phyloP scores from a whole-genome alignment of 768 basidiomycete genomes.

The Lactarius pseudohatsudake region DNA sequence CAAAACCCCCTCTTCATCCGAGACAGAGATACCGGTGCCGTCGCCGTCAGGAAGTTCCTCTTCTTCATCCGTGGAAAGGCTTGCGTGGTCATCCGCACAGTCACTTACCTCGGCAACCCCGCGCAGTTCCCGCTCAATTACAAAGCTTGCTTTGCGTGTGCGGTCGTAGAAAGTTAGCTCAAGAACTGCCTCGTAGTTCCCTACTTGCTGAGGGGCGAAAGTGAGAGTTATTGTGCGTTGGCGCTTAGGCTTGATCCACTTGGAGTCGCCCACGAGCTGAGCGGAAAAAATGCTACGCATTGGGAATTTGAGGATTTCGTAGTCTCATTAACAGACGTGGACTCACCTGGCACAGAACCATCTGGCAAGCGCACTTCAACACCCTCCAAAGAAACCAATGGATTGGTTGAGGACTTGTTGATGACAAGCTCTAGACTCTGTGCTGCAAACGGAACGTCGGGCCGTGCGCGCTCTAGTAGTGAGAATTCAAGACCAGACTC shows the following conservation, averaged over 20 bases:
- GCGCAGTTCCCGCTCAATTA: conserved; percentile 10
- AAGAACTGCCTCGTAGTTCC: conserved; percentile 15
- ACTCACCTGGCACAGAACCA: conserved; percentile 9
- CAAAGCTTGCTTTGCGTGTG: conserved; percentile 7
- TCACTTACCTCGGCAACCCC: neutral
- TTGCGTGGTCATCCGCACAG: neutral
- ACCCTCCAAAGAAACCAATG: conserved; percentile 5
- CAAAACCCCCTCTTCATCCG: conserved; percentile 42
- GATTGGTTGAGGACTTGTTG: conserved; percentile 1
- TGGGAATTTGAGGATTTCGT: neutral
- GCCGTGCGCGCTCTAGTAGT: neutral
- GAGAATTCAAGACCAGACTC: conserved; percentile 24
- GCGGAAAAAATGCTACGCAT: conserved; percentile 17
- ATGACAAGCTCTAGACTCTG: conserved; percentile 9
- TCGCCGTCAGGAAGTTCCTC: conserved; percentile 43
- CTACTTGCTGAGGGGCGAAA: conserved; percentile 17
- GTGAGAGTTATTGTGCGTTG: conserved; percentile 1
- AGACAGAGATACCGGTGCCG: conserved; percentile 43
- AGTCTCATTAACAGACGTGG: neutral
- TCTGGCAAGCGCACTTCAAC: conserved; percentile 4
- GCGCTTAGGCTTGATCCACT: conserved; percentile 2
- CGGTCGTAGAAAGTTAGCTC: conserved; percentile 18
- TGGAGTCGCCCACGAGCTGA: conserved; percentile 2
- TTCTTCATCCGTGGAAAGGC: conserved; percentile 11
- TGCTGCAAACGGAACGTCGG: neutral